These are phyloP conservation scores for Apiotrichum montevideense DNA, from an alignment of 1,284 basidiomycete genomes.

Conservation along the genomic window DNA sequence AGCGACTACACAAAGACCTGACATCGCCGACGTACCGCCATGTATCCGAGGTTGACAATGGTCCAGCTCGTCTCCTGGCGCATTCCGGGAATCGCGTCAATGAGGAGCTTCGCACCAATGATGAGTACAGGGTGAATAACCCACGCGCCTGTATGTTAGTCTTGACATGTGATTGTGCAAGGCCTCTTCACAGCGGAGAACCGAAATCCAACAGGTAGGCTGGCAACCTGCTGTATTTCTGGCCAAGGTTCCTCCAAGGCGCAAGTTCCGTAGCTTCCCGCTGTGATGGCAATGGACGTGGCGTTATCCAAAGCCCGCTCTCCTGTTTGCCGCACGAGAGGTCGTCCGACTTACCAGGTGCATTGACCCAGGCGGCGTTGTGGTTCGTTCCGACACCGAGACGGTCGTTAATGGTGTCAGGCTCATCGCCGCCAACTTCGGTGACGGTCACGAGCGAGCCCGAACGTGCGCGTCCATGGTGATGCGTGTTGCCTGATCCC, in stretches of 20 bases:
- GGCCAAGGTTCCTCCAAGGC: too few species aligned
- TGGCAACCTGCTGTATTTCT: too few species aligned
- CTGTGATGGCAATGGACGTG: too few species aligned
- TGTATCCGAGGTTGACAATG: constrained; percentile 85
- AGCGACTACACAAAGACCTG: constrained; percentile 58
- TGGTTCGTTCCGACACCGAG: constrained; percentile 77
- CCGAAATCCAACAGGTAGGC: neutral
- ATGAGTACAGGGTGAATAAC: constrained; percentile 94
- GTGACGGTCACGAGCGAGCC: constrained; percentile 71
- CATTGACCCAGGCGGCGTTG: constrained; percentile 98
- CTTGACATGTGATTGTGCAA: neutral
- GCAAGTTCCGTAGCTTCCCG: too few species aligned
- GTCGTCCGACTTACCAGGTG: constrained; percentile 64
- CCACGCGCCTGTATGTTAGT: constrained; percentile 71
- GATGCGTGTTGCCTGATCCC: neutral
- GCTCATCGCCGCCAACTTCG: constrained; percentile 68
- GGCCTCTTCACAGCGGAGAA: neutral
- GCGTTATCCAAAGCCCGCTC: too few species aligned
- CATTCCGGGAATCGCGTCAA: constrained; percentile 93
- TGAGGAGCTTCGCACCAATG: constrained; percentile 77
- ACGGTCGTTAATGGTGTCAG: constrained; percentile 69
- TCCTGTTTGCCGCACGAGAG: too few species aligned
- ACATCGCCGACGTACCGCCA: constrained; percentile 78
- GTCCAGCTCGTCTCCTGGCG: constrained; percentile 94
- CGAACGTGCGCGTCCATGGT: constrained; percentile 15